Percentiles rank a stretch among this genome's conserved stretches.
These are phyloP conservation scores for Heteromeles arbutifolia DNA, from an alignment of 306 rosid genomes.

Conservation along the genomic window DNA sequence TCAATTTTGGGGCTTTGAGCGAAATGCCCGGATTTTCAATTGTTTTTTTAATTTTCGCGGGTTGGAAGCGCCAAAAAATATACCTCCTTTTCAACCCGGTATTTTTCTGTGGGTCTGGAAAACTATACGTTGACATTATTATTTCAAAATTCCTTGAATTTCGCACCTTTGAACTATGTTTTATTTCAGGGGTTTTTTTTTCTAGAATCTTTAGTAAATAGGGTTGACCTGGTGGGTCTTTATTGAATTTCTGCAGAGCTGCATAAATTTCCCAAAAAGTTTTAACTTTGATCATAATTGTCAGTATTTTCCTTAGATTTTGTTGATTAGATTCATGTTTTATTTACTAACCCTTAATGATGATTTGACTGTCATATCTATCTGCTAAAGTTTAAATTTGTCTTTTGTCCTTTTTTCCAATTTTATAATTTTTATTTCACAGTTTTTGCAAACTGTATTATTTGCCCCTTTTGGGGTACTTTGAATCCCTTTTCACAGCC, in stretches of 20 bases:
- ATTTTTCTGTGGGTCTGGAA: conserved; percentile 8
- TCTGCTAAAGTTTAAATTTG: conserved; percentile 43
- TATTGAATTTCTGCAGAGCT: conserved; percentile 6
- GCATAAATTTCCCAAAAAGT: background rate
- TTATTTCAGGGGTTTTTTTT: background rate
- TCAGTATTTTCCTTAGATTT: background rate
- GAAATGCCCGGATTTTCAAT: background rate
- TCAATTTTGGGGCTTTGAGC: conserved; percentile 14
- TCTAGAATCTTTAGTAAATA: conserved; percentile 30
- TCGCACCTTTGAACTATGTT: conserved; percentile 38
- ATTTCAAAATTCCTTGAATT: conserved; percentile 42
- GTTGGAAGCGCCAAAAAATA: conserved; percentile 10
- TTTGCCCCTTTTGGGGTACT: conserved; percentile 29
- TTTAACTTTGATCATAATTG: background rate
- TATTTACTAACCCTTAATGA: conserved; percentile 17
- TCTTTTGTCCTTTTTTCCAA: conserved; percentile 31
- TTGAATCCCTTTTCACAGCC: conserved; percentile 38
- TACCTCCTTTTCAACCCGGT: background rate
- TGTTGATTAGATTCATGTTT: conserved; percentile 17
- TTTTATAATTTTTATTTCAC: conserved; percentile 25
- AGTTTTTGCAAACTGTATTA: conserved; percentile 29
- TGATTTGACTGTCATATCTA: conserved; percentile 38
- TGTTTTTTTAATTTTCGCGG: conserved; percentile 21
- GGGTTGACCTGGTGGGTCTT: conserved; percentile 35
- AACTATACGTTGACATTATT: conserved; percentile 27